phyloP scores from a whole-genome alignment of 2,329 filamentous ascomycete genomes.

The Ophiostoma himal-ulmi region DNA sequence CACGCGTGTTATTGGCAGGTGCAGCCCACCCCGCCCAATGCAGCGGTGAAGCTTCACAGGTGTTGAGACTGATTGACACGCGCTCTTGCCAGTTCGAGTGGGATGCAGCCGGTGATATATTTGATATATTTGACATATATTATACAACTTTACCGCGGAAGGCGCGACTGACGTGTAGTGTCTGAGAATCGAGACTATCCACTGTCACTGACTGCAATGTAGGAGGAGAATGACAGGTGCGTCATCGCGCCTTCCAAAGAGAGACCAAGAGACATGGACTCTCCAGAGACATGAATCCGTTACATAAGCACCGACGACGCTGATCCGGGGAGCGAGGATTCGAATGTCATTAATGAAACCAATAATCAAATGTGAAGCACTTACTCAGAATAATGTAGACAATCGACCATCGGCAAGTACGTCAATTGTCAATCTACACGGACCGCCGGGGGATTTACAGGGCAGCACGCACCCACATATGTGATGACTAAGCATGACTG shows the following conservation, averaged over 20 bases:
- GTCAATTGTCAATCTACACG: not conserved
- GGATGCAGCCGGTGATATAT: not conserved
- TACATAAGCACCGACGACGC: not conserved
- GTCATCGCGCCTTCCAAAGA: slow-evolving; percentile 12
- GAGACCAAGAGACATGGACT: no score
- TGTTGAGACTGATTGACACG: not conserved
- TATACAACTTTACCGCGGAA: not conserved
- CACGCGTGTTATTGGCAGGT: not conserved
- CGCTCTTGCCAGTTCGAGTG: not conserved
- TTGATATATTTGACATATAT: not conserved
- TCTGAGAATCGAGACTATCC: not conserved
- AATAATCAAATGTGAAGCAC: not conserved
- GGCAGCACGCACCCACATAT: slow-evolving; percentile 5
- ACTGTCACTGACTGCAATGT: not conserved
- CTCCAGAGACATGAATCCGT: not conserved
- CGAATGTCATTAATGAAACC: not conserved
- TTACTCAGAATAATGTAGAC: not conserved
- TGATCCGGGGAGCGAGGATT: not conserved
- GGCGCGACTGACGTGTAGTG: not conserved
- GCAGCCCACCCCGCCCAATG: not conserved
- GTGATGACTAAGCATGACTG: not conserved
- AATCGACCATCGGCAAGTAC: no score
- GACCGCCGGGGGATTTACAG: slow-evolving; percentile 1
- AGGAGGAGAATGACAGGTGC: slow-evolving; percentile 16
- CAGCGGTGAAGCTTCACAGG: slow-evolving; percentile 5